phyloP scores from a whole-genome alignment of 805 yeast genomes.

The Kluyveromyces aestuarii region DNA sequence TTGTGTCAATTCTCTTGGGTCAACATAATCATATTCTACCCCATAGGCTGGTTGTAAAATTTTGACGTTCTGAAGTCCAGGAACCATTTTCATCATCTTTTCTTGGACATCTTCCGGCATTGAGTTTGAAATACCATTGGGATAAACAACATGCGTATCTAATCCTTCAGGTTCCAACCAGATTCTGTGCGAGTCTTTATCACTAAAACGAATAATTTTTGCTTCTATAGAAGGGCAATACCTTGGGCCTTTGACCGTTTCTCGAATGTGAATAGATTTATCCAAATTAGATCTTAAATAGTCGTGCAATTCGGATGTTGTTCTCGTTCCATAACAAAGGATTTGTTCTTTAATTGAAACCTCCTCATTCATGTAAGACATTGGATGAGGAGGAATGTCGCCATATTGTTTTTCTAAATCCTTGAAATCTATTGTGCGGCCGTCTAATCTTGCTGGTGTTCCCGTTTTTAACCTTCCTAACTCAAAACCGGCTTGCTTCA shows the following conservation, averaged over 20 bases:
- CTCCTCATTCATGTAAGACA: slow-evolving; percentile 71
- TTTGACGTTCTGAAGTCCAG: slow-evolving; percentile 81
- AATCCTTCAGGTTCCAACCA: slow-evolving; percentile 98
- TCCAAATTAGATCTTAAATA: slow-evolving; percentile 62
- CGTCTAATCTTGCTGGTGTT: slow-evolving; percentile 85
- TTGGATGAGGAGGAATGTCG: slow-evolving; percentile 79
- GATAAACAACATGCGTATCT: slow-evolving; percentile 79
- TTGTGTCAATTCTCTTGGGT: slow-evolving; percentile 74
- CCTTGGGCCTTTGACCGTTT: slow-evolving; percentile 92
- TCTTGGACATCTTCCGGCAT: slow-evolving; percentile 92
- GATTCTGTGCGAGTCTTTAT: slow-evolving; percentile 65
- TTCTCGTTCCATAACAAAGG: slow-evolving; percentile 66
- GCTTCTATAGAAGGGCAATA: slow-evolving; percentile 97
- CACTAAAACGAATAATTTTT: slow-evolving; percentile 71
- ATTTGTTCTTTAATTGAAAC: slow-evolving; percentile 57
- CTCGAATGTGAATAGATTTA: slow-evolving; percentile 82
- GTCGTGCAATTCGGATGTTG: slow-evolving; percentile 68
- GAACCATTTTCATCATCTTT: slow-evolving; percentile 62
- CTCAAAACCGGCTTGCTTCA: slow-evolving; percentile 66
- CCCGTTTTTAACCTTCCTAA: slow-evolving; percentile 93
- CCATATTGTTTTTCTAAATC: slow-evolving; percentile 65
- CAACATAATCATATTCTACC: slow-evolving; percentile 95
- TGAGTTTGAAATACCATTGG: slow-evolving; percentile 92
- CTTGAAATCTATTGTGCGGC: slow-evolving; percentile 59
- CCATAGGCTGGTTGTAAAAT: slow-evolving; percentile 97